These are phyloP conservation scores for Endocalyx cinctus DNA, from an alignment of 2,329 filamentous ascomycete species.

Conservation along the genomic window DNA sequence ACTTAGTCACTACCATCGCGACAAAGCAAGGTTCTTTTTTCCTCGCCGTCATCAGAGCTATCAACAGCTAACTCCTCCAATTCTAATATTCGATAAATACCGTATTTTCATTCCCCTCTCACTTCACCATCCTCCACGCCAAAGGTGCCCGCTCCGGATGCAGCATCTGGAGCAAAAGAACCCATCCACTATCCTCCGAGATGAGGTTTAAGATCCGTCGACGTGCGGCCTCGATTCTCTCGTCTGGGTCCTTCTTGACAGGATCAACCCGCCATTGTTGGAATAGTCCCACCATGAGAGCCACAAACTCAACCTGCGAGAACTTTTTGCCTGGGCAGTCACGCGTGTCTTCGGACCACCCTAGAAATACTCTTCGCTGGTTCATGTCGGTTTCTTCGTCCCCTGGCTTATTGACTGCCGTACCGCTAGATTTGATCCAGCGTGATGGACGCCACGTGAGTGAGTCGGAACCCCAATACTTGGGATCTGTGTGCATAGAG, in stretches of 20 bases:
- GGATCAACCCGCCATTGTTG: slow-evolving; percentile 11
- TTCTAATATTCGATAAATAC: too few relatives aligned
- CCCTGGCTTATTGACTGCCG: too few relatives aligned
- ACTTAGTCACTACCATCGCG: too few relatives aligned
- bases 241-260: slow-evolving; percentile 2
- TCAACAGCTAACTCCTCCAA: too few relatives aligned
- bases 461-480: slow-evolving; percentile 21
- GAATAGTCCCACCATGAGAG: slow-evolving; percentile 10
- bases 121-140: slow-evolving; percentile 13
- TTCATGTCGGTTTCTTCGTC: slow-evolving; percentile 12
- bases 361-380: slow-evolving; percentile 13
- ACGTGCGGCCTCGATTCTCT: slow-evolving; percentile 8
- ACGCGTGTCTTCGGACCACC: slow-evolving; percentile 25
- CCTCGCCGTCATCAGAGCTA: too few relatives aligned
- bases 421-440: slow-evolving; percentile 15
- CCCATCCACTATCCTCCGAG: slow-evolving; percentile 8
- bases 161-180: slow-evolving; percentile 16
- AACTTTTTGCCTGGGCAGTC: slow-evolving; percentile 27
- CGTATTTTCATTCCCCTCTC: too few relatives aligned
- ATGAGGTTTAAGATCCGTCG: slow-evolving; percentile 11
- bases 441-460: slow-evolving; percentile 20
- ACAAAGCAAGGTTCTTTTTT: too few relatives aligned
- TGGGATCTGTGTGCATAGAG: slow-evolving; percentile 20
- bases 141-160: slow-evolving; percentile 16
- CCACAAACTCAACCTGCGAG: slow-evolving; percentile 27